phyloP scores from a whole-genome alignment of 768 basidiomycete genomes.

The Leucogyrophana mollusca region DNA sequence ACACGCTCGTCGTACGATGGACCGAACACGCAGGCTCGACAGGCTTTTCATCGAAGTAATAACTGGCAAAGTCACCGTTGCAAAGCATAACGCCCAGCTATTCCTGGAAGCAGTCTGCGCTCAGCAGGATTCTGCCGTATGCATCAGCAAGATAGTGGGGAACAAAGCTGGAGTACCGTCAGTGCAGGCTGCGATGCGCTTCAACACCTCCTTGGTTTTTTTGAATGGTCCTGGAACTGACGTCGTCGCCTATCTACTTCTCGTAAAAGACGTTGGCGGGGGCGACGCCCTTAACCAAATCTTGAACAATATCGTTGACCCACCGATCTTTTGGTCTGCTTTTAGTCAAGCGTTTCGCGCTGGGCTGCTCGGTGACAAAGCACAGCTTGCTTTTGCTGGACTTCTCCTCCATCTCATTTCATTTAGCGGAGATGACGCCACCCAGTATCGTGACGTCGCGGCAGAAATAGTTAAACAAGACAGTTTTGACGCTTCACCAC shows the following conservation, averaged over 20 bases:
- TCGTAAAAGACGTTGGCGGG: conserved; percentile 35
- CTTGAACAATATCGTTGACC: conserved; percentile 42
- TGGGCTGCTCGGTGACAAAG: conserved; percentile 30
- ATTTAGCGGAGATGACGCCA: conserved; percentile 33
- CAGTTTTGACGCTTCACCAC: conserved; percentile 20
- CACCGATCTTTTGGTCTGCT: conserved; percentile 49
- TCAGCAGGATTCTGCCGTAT: conserved; percentile 36
- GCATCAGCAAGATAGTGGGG: conserved; percentile 36
- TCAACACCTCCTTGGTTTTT: conserved; percentile 35
- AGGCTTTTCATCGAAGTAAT: conserved; percentile 36
- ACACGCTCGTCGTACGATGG: conserved; percentile 11
- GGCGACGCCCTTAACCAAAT: conserved; percentile 42
- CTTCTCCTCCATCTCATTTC: conserved; percentile 49
- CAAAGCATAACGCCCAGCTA: conserved; percentile 21
- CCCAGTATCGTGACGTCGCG: conserved; percentile 38
- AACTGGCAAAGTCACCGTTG: conserved; percentile 24
- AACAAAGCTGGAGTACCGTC: conserved; percentile 34
- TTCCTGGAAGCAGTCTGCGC: conserved; percentile 48
- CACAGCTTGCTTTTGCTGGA: conserved; percentile 42
- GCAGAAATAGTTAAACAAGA: conserved; percentile 28
- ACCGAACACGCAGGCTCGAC: conserved; percentile 25
- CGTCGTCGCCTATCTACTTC: conserved; percentile 39
- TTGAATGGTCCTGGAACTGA: conserved; percentile 40
- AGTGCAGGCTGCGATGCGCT: conserved; percentile 41
- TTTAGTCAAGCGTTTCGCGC: conserved; percentile 36